Evolutionary conservation across 345 rosid species (phyloP).

Genomic region (Arabis hirsuta): DNA sequence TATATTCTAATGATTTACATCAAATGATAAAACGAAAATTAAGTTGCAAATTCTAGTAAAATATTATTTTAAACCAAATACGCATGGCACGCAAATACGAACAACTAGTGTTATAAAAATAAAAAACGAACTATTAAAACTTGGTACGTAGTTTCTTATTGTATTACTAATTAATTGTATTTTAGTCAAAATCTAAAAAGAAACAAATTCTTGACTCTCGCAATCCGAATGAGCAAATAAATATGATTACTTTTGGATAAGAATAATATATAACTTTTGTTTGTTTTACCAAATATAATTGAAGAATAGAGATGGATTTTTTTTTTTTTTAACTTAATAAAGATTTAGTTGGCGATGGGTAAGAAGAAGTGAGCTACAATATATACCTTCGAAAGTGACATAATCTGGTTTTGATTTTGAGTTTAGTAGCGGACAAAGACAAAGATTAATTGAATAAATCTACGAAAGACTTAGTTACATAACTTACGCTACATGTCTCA

Average conservation of each 20-base stretch:
- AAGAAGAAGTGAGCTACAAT: conserved; percentile 44
- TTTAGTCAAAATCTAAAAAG: conserved; percentile 20
- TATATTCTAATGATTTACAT: too few species aligned
- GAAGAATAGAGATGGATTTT: conserved; percentile 11
- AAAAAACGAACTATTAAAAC: neutral
- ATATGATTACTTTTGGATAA: conserved; percentile 31
- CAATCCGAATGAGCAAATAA: conserved; percentile 20
- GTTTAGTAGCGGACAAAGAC: conserved; percentile 27
- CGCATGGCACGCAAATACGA: conserved; percentile 3
- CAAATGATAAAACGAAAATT: too few species aligned
- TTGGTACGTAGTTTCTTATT: neutral
- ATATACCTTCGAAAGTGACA: conserved; percentile 30
- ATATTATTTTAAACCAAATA: neutral
- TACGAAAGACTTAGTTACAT: conserved; percentile 13
- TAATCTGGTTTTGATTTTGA: conserved; percentile 23
- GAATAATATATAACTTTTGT: conserved; percentile 13
- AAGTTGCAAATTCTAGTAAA: neutral
- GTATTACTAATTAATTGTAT: neutral
- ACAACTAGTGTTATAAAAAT: neutral
- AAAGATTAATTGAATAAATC: neutral
- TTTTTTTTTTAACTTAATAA: neutral
- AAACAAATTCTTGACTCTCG: conserved; percentile 19
- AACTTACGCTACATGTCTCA: conserved; percentile 37
- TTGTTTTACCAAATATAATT: conserved; percentile 33
- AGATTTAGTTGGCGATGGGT: conserved; percentile 46